Evolutionary conservation across 1,284 basidiomycete species (phyloP), one percentile per base, ranked within the genome.

Genomic region (Takashimella koratensis): DNA sequence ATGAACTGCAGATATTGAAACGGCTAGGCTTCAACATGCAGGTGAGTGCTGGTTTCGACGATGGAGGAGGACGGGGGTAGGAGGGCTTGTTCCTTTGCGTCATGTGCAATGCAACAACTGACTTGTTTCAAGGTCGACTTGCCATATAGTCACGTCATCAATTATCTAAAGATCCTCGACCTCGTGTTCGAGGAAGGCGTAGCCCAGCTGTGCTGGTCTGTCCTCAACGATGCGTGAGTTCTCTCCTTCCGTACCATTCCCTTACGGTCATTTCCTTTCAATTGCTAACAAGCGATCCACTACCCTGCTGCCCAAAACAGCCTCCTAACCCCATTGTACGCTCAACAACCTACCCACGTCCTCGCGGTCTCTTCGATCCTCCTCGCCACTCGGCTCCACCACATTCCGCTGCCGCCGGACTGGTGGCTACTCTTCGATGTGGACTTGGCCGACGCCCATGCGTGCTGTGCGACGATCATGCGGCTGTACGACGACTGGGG

Each of bases 1-100:
- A 88, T 1, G 96, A 99, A 76, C 98, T 98, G 90, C 96, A 98
- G 71, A 83, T 98, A 19, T 81, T 99, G 59, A 98, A 98, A 77
- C 84, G 93, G 36, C 81, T 93, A 11, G 90, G 88, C 3, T 93
- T 93, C 77, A 87, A 92, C 65, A 87, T 92, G 48, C 73, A 75
- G 66, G 70, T 71, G 44, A 49, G 65, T n/a, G 53, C 19, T 19
- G 22, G 4, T 50, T 25, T 43, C 24, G 39, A 11, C 2, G 2
- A 25, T 43, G n/a, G 20, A 16, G 16, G 16, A 36, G 2, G 46
- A 16, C 11, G 49, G n/a, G n/a, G n/a, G n/a, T n/a, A n/a, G n/a
- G n/a, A n/a, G n/a, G n/a, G n/a, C n/a, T n/a, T n/a, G n/a, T n/a
- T n/a, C n/a, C n/a, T n/a, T n/a, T n/a, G n/a, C n/a, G n/a, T n/a